Conservation (phyloP, 1,284 basidiomycete genomes). For the Tremellales sp. region DNA sequence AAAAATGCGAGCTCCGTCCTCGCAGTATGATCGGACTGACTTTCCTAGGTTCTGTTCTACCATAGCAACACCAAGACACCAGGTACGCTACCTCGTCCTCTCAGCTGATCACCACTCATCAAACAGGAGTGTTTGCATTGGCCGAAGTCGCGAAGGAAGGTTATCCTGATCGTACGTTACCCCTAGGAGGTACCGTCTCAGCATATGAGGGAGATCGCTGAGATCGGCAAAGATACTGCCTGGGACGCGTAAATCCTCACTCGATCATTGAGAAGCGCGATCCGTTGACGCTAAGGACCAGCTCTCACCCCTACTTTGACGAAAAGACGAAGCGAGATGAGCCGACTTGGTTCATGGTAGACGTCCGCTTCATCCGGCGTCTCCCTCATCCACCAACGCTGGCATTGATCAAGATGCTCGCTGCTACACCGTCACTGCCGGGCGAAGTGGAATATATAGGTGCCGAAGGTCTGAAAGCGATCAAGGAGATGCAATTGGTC, state of each 20-base stretch:
- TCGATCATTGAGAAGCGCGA: not conserved
- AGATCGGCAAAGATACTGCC: slow-evolving; percentile 67
- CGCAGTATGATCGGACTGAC: not conserved
- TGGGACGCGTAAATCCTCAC: slow-evolving; percentile 67
- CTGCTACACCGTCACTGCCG: slow-evolving; percentile 50
- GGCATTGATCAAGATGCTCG: slow-evolving; percentile 66
- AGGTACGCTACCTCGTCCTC: slow-evolving; percentile 58
- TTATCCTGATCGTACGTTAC: slow-evolving; percentile 75
- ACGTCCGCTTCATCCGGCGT: slow-evolving; percentile 66
- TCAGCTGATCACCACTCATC: not conserved
- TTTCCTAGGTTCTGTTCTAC: slow-evolving; percentile 59
- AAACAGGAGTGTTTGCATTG: slow-evolving; percentile 72
- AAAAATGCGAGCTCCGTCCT: too few relatives aligned
- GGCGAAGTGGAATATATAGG: slow-evolving; percentile 63
- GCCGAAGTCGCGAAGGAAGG: slow-evolving; percentile 78
- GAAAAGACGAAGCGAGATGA: slow-evolving; percentile 67
- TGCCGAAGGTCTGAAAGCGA: slow-evolving; percentile 55
- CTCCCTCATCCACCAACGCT: slow-evolving; percentile 74
- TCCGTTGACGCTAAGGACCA: slow-evolving; percentile 25
- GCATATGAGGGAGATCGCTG: slow-evolving; percentile 1
- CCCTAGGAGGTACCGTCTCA: not conserved
- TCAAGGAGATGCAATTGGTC: slow-evolving; percentile 72
- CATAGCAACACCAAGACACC: slow-evolving; percentile 90
- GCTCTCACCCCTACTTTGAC: slow-evolving; percentile 84
- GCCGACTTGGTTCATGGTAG: slow-evolving; percentile 78